Evolutionary conservation across 192 early-diverging fungal species (phyloP).

Genomic region (Coemansia sp.): DNA sequence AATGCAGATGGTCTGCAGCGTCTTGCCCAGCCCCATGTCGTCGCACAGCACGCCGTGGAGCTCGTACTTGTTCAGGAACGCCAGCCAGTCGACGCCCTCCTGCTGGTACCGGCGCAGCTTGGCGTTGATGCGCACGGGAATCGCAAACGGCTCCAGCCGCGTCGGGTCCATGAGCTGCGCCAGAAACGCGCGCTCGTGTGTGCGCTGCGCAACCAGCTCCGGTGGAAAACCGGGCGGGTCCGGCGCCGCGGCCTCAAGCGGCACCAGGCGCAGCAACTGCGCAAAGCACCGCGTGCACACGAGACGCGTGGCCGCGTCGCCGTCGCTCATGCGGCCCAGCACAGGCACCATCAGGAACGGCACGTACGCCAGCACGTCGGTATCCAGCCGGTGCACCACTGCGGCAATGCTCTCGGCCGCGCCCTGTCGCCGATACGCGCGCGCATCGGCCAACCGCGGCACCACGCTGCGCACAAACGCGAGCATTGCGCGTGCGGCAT

Average conservation of each 20-base stretch:
- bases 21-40: constrained; percentile 99
- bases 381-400: constrained; percentile 71
- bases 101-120: constrained; percentile 95
- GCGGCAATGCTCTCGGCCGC: constrained; percentile 81
- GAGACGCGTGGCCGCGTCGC: constrained; percentile 82
- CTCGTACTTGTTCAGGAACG: constrained; percentile 94
- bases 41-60: constrained; percentile 98
- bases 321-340: constrained; percentile 94
- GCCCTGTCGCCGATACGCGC: constrained; percentile 74
- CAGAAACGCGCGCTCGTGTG: constrained; percentile 89
- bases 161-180: constrained; percentile 88
- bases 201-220: constrained; percentile 73
- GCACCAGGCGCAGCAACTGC: constrained; percentile 89
- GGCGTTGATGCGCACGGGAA: constrained; percentile 89
- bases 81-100: constrained; percentile 98
- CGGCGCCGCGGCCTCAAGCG: constrained; percentile 91
- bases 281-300: constrained; percentile 94
- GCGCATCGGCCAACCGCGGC: constrained; percentile 71
- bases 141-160: constrained; percentile 78
- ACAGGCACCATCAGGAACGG: constrained; percentile 96
- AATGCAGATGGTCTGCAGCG: constrained; percentile 94
- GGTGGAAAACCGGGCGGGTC: constrained; percentile 84
- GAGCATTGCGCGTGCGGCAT: constrained; percentile 72
- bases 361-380: constrained; percentile 89
- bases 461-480: constrained; percentile 72